Base-by-base conservation (phyloP, 192 early-diverging fungal genomes). In the Backusella tuberculispora region DNA sequence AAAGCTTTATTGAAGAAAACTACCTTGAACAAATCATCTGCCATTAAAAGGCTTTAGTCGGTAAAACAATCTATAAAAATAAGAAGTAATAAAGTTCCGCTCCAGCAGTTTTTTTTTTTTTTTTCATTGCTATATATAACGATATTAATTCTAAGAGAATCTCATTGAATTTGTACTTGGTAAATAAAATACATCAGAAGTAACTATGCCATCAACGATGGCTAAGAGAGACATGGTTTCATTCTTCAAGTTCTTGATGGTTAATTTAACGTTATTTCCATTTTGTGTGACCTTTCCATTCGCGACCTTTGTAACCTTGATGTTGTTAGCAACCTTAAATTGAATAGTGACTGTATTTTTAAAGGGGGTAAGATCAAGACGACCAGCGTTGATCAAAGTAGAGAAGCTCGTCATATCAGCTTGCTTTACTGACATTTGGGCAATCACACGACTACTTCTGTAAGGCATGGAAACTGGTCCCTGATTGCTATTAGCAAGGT, bases 371-470 rank as follows among this genome's bases (percentile, higher is more conserved):
- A 43, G 71, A 34, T 70, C 56, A 21, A 66, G 26, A 26, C 75
- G 75, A 12, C 69, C 69, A 29, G 75, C 75, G 71, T 72, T 76
- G 15, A 76, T 71, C 8, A 72, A 63, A 9, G 68, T 19, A 17
- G 38, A n/a, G n/a, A 63, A 76, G 10, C 6, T 34, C 1, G 24
- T 38, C 7, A 5, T 19, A 42, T 26, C 45, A 24, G 43, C 17
- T 37, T 43, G 42, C 15, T 15, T 42, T 2, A 76, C 75, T 4
- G 69, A 71, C 21, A 76, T 21, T 66, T 76, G 75, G 9, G 75
- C 68, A 42, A 26, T 45, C 37, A 76, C 67, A 17, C 41, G 74
- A 70, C 29, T 17, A 17, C 15, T 21, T 6, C 15, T 70, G 26
- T 76, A 76, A 43, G 74, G 48, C 68, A 63, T 69, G 7, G 74